These are phyloP conservation scores for Corymbia citriodora DNA, from an alignment of 441 rosid genomes.

Conservation along the genomic window DNA sequence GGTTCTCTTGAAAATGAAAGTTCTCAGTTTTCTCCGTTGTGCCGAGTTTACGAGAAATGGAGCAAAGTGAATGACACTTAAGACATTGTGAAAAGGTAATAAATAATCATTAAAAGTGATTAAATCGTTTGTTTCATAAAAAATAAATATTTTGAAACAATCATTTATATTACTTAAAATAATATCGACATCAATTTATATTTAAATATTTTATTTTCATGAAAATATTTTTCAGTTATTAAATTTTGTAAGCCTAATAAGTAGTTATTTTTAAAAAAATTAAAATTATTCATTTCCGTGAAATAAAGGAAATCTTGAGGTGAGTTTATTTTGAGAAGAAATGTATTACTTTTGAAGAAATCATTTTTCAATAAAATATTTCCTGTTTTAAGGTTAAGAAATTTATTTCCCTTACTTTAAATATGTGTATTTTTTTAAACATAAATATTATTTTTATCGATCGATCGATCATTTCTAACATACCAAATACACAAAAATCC, in stretches of 20 bases:
- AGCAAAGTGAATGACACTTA: neutral
- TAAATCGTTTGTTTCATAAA: neutral
- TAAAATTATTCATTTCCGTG: rapidly evolving
- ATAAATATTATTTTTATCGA: neutral
- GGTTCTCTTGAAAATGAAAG: neutral
- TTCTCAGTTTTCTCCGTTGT: neutral
- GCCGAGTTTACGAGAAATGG: neutral
- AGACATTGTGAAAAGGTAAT: neutral
- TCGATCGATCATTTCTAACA: rapidly evolving
- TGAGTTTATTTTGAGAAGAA: neutral
- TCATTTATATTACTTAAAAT: rapidly evolving
- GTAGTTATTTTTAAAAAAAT: rapidly evolving
- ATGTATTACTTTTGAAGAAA: rapidly evolving
- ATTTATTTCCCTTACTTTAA: neutral
- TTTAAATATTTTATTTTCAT: neutral
- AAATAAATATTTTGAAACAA: neutral
- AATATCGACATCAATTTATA: neutral
- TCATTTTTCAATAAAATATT: neutral
- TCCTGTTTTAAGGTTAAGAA: neutral
- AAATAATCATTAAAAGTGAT: neutral
- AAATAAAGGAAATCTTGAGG: neutral
- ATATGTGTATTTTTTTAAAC: neutral
- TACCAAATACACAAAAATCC: neutral
- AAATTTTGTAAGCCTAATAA: neutral
- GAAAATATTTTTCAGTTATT: neutral